Evolutionary conservation across 495 filamentous ascomycete species (phyloP).

Genomic region (Lophium mytilinum): DNA sequence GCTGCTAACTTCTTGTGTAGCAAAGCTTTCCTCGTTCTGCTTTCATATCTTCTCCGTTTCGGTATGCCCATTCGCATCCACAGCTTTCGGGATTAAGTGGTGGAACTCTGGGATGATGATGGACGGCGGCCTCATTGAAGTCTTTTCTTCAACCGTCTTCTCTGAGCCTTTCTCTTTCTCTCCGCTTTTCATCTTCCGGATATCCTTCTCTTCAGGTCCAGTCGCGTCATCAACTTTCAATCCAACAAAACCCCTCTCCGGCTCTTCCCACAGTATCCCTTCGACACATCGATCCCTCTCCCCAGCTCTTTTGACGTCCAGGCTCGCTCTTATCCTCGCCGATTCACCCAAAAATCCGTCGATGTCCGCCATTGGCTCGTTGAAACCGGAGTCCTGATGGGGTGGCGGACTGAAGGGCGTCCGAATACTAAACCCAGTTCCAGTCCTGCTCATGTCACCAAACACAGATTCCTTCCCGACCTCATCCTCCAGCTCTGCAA

Average conservation of each 20-base stretch:
- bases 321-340: constrained; percentile 15
- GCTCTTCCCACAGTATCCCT: constrained; percentile 12
- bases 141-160: constrained; percentile 14
- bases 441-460: not conserved
- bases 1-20: no score
- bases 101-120: constrained; percentile 21
- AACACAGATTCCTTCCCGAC: not conserved
- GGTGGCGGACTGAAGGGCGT: constrained; percentile 8
- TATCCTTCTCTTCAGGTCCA: constrained; percentile 1
- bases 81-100: not conserved
- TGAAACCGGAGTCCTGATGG: constrained; percentile 33
- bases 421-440: constrained; percentile 2
- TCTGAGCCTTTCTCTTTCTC: constrained; percentile 5
- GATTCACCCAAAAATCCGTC: constrained; percentile 1
- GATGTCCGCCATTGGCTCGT: constrained; percentile 12
- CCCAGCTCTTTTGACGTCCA: constrained; percentile 1
- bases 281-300: not conserved
- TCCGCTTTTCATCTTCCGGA: no score
- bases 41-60: no score
- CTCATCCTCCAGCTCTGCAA: constrained; percentile 20
- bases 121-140: constrained; percentile 11
- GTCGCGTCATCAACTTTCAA: constrained; percentile 4
- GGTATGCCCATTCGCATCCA: not conserved
- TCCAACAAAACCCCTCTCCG: not conserved
- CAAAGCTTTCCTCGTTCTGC: no score